A percentile compares a stretch with the other conserved stretches of the same genome.
Conservation (phyloP, 768 basidiomycete genomes). For the Mycena pura region DNA sequence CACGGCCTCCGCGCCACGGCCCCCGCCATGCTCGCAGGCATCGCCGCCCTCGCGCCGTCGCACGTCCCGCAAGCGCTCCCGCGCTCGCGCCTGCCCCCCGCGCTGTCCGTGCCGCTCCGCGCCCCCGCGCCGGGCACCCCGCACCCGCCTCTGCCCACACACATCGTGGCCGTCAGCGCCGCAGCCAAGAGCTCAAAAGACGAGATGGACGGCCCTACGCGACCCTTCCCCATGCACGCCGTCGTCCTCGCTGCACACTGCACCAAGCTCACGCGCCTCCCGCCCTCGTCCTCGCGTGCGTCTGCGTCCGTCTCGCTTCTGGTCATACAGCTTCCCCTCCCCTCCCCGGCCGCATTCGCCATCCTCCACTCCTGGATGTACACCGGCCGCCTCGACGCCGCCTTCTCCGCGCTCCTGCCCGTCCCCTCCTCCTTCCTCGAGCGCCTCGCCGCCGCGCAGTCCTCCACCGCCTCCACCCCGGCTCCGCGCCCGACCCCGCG, state of each 20-base stretch:
- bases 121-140: conserved; percentile 18
- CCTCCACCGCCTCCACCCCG: not conserved
- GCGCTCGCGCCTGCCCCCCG: conserved; percentile 35
- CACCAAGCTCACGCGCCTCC: conserved; percentile 64
- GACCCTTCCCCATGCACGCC: conserved; percentile 73
- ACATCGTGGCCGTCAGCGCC: conserved; percentile 57
- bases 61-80: conserved; percentile 38
- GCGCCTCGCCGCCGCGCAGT: not conserved
- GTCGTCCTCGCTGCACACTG: conserved; percentile 75
- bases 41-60: conserved; percentile 39
- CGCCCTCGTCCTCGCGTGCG: conserved; percentile 39
- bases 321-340: conserved; percentile 46
- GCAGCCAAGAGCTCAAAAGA: conserved; percentile 22
- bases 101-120: conserved; percentile 35
- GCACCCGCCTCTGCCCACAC: conserved; percentile 40
- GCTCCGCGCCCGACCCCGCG: too few species aligned
- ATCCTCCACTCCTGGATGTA: conserved; percentile 56
- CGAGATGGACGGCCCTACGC: conserved; percentile 26
- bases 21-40: conserved; percentile 28
- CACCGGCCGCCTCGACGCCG: conserved; percentile 47
- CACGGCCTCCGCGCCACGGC: conserved; percentile 44
- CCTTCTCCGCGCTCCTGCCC: conserved; percentile 53
- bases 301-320: conserved; percentile 37
- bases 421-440: conserved; percentile 21
- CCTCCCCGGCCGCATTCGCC: conserved; percentile 54